A percentile compares a stretch with the other conserved stretches of the same genome.
Evolutionary conservation across 805 yeast genomes (phyloP).

Genomic region (Clavispora fructus): DNA sequence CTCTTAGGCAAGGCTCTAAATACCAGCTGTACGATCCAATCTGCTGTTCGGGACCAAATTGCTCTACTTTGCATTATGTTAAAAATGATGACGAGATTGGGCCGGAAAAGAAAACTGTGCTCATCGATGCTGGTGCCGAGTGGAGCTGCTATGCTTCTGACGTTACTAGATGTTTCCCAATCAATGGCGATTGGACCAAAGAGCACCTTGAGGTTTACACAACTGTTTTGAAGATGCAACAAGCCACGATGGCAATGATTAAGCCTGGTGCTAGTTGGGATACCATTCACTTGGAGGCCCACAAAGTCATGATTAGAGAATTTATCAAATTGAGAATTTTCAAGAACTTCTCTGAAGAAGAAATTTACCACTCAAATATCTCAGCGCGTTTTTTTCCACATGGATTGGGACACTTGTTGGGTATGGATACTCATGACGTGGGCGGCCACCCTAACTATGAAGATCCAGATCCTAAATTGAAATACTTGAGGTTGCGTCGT

Average conservation of each 20-base stretch:
- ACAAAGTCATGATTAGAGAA: conserved; percentile 65
- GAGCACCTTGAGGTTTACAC: conserved; percentile 83
- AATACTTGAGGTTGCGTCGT: conserved; percentile 79
- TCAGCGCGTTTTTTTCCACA: conserved; percentile 88
- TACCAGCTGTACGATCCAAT: conserved; percentile 89
- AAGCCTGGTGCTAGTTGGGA: conserved; percentile 88
- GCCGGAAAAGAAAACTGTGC: conserved; percentile 55
- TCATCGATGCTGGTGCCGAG: conserved; percentile 96
- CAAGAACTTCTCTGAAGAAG: conserved; percentile 48
- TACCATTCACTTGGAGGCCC: conserved; percentile 74
- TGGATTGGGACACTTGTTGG: conserved; percentile 90
- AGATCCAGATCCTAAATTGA: conserved; percentile 72
- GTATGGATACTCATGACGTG: conserved; percentile 95
- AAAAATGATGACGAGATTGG: conserved; percentile 62
- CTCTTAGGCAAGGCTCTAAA: conserved; percentile 90
- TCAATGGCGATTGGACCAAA: conserved; percentile 80
- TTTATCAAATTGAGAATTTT: conserved; percentile 76
- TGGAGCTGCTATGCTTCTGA: conserved; percentile 92
- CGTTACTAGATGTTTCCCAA: conserved; percentile 93
- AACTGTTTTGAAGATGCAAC: conserved; percentile 79
- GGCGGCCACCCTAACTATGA: conserved; percentile 84
- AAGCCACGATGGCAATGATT: conserved; percentile 60
- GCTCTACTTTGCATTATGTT: conserved; percentile 87
- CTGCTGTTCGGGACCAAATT: conserved; percentile 88
- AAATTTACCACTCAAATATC: conserved; percentile 63